Evolutionary conservation across 257 asterid species (phyloP).

Genomic region (Thymus quinquecostatus): DNA sequence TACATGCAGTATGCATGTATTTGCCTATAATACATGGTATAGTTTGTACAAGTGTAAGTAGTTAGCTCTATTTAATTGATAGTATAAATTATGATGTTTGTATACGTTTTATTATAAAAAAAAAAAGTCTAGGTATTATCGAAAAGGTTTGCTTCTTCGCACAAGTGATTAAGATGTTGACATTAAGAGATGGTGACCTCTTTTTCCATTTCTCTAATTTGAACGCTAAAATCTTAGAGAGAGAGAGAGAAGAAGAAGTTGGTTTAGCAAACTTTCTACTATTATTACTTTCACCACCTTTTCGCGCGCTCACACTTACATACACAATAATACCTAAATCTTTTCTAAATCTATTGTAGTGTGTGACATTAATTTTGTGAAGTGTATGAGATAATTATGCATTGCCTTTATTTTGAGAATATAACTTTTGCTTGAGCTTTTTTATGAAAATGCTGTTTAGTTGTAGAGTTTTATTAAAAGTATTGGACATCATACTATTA

Average conservation of each 20-base stretch:
- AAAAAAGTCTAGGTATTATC: conserved; percentile 37
- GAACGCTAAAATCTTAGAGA: conserved; percentile 28
- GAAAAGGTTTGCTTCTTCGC: conserved; percentile 39
- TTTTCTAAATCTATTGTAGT: no score
- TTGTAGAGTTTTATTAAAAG: no score
- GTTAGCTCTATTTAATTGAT: not conserved
- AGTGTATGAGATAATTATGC: no score
- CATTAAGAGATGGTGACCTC: conserved; percentile 38
- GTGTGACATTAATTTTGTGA: no score
- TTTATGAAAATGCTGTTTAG: no score
- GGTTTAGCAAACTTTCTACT: conserved; percentile 69
- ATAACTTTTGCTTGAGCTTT: no score
- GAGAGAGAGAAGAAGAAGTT: conserved; percentile 51
- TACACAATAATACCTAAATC: no score
- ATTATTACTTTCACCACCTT: conserved; percentile 46
- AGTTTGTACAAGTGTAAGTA: conserved; percentile 16
- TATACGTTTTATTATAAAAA: not conserved
- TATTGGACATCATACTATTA: no score
- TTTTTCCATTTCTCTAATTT: conserved; percentile 25
- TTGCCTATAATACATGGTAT: not conserved
- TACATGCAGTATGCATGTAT: not conserved
- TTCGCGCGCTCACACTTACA: no score
- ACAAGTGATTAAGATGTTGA: conserved; percentile 37
- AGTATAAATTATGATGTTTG: not conserved
- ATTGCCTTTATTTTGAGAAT: no score